Percentiles rank a stretch among this genome's conserved stretches.
Conservation (phyloP, 306 rosid species). For the Canavalia gladiata region DNA sequence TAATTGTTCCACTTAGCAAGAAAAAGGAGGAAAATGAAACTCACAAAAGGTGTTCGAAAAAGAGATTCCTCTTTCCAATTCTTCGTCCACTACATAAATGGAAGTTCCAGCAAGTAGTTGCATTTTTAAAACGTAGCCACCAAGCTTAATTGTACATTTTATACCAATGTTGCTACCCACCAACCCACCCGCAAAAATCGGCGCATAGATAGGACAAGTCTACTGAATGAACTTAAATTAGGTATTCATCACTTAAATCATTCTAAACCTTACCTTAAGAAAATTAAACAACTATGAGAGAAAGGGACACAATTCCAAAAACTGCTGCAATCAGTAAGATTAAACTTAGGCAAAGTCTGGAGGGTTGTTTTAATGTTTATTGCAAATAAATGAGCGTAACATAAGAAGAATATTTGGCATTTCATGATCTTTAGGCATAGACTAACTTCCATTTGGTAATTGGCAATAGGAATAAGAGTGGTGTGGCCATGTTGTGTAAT, state of each 20-base stretch:
- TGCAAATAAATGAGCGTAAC: not conserved
- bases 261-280: slow-evolving; percentile 6
- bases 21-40: not conserved
- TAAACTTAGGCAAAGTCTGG: not conserved
- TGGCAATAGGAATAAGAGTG: not conserved
- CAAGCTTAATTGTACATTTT: not conserved
- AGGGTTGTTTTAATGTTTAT: not conserved
- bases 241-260: slow-evolving; percentile 21
- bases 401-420: not conserved
- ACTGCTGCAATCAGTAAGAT: not conserved
- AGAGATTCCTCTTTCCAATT: slow-evolving; percentile 14
- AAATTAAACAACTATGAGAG: not conserved
- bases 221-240: slow-evolving; percentile 34
- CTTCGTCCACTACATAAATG: slow-evolving; percentile 4
- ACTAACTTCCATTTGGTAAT: slow-evolving; percentile 4
- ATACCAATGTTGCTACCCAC: slow-evolving; percentile 36
- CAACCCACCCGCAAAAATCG: slow-evolving; percentile 37
- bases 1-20: not conserved
- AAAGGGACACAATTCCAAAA: not conserved
- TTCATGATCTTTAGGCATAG: not conserved
- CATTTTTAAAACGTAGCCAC: slow-evolving; percentile 41
- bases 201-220: not conserved
- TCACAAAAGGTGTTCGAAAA: not conserved
- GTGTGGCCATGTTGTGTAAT: slow-evolving; percentile 39
- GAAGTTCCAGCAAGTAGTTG: slow-evolving; percentile 36